Evolutionary conservation across 2,329 filamentous ascomycete species (phyloP).

Genomic region (Colletotrichum sp.): DNA sequence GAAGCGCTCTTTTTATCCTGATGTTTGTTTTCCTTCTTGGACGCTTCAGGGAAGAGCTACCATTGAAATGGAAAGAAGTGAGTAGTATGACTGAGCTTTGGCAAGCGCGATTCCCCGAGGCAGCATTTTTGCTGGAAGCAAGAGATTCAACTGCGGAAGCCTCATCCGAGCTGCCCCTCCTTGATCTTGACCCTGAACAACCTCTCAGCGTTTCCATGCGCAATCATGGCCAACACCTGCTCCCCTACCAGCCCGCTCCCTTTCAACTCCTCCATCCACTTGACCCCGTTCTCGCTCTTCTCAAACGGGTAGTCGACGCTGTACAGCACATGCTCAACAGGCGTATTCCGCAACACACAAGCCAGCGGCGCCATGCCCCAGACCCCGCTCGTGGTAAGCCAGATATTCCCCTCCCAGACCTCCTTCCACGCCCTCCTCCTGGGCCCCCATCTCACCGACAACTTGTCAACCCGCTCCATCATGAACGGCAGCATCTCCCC

Average conservation of each 20-base stretch:
- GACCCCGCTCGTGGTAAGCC: conserved; percentile 61
- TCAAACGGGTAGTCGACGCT: conserved; percentile 64
- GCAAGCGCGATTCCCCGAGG: not conserved
- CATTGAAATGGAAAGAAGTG: not conserved
- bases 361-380: conserved; percentile 54
- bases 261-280: conserved; percentile 52
- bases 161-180: not conserved
- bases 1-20: not conserved
- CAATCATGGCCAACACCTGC: conserved; percentile 54
- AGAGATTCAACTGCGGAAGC: not conserved
- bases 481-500: conserved; percentile 54
- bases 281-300: conserved; percentile 50
- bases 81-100: not conserved
- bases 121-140: not conserved
- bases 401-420: conserved; percentile 61
- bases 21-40: not conserved
- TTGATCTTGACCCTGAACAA: conserved; percentile 40
- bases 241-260: conserved; percentile 52
- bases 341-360: conserved; percentile 46
- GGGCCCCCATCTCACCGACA: conserved; percentile 32
- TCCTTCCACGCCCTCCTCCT: conserved; percentile 43
- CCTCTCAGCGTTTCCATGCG: conserved; percentile 54
- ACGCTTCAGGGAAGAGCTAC: not conserved
- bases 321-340: conserved; percentile 56
- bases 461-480: conserved; percentile 48